Evolutionary conservation across 169 alveolate species (phyloP), one percentile per base, ranked within the genome.

Genomic region (Haemoproteus tartakovskyi): DNA sequence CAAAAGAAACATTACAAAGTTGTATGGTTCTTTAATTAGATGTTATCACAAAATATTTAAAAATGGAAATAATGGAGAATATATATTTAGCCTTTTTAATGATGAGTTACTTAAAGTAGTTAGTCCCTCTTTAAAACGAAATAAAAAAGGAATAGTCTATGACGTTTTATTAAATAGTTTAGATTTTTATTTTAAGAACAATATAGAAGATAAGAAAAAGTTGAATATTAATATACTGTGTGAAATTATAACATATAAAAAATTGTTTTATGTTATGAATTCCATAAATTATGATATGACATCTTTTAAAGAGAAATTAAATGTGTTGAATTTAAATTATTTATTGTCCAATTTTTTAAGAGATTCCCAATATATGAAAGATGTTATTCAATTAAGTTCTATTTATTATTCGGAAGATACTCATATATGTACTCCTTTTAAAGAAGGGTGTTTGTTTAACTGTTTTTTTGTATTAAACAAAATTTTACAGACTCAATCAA

Each of bases 141-240:
- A 29, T 16, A 56, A 70, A 70, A 70, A 56, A 70, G 57, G 38
- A 11, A 56, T 45, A 14, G 57, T 70, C 30, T 78, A 70, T 36
- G 84, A 70, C 33, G 6, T 70, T 43, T 30, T 70, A 24, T 29
- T 70, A 46, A 70, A 70, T 50, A 70, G 84, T 30, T 70, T 70
- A 29, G 4, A 24, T 27, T 70, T 70, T 46, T 70, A 43, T 70
- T 70, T 70, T n/a, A 36, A 56, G 45, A 70, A 54, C 45, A 70
- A 70, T 56, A 27, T 2, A 56, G 57, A 14, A 18, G 16, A 6
- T 47, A 70, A 36, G 37, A 18, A 70, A 21, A 56, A 16, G 3
- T 56, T 70, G 33, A 61, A 70, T 37, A 59, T 46, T 9, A 70
- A 70, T 70, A 45, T 70, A 40, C 6, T 70, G 41, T 70, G 84